phyloP scores from a whole-genome alignment of 2,329 filamentous ascomycete genomes.

The Colletotrichum camelliae region DNA sequence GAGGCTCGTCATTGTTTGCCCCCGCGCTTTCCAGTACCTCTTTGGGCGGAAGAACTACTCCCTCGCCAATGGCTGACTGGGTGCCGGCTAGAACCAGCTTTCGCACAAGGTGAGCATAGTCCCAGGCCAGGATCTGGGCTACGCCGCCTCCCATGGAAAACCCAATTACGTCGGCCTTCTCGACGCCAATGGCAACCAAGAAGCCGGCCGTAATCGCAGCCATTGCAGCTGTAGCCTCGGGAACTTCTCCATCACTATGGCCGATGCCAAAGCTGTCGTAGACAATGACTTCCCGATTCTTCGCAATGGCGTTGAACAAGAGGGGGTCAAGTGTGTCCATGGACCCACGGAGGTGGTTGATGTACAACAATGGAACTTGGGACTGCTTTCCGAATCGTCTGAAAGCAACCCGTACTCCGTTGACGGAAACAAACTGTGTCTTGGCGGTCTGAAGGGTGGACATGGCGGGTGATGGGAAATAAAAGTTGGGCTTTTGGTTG shows the following conservation, averaged over 20 bases:
- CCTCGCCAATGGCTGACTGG: background rate
- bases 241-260: background rate
- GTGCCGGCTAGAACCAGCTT: background rate
- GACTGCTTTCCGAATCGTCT: background rate
- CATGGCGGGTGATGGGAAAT: background rate
- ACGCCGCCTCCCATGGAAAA: background rate
- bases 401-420: background rate
- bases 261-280: background rate
- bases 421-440: background rate
- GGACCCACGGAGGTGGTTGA: background rate
- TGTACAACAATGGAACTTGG: background rate
- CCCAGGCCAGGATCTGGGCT: background rate
- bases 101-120: background rate
- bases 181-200: background rate
- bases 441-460: background rate
- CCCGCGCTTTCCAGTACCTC: background rate
- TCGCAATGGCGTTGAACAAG: background rate
- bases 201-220: background rate
- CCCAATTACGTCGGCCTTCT: background rate
- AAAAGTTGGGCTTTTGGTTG: background rate
- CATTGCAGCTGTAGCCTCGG: background rate
- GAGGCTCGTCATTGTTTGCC: background rate
- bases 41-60: background rate
- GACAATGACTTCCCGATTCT: background rate
- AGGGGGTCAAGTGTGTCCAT: background rate